These are phyloP conservation scores for Hanseniaspora guilliermondii DNA, from an alignment of 805 yeast species.

Conservation along the genomic window DNA sequence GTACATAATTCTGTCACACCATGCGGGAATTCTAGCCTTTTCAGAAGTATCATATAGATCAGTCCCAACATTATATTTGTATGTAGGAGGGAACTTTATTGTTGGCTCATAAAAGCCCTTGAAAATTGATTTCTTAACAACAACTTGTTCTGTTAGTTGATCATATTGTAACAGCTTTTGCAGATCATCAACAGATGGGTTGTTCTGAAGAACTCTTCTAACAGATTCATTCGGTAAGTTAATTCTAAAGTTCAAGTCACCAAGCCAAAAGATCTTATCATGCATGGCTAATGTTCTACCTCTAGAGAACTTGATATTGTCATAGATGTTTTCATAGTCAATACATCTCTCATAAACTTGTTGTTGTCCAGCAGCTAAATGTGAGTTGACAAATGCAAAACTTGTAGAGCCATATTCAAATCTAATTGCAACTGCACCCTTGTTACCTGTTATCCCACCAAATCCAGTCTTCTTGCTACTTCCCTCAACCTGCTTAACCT, in stretches of 20 bases:
- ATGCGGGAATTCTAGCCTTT: conserved; percentile 83
- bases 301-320: conserved; percentile 67
- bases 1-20: conserved; percentile 85
- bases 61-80: conserved; percentile 81
- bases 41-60: conserved; percentile 75
- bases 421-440: conserved; percentile 90
- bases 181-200: conserved; percentile 30
- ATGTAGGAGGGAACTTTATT: conserved; percentile 75
- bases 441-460: conserved; percentile 94
- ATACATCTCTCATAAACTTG: conserved; percentile 75
- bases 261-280: conserved; percentile 83
- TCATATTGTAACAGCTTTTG: conserved; percentile 51
- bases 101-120: conserved; percentile 65
- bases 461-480: conserved; percentile 88
- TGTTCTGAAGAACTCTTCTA: conserved; percentile 36
- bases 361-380: conserved; percentile 81
- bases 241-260: conserved; percentile 84
- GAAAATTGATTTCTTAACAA: conserved; percentile 51
- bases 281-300: conserved; percentile 69
- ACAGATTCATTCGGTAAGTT: conserved; percentile 61
- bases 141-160: conserved; percentile 68
- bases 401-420: conserved; percentile 70
- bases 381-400: conserved; percentile 78
- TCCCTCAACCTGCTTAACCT: conserved; percentile 80
- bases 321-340: conserved; percentile 65